phyloP scores from a whole-genome alignment of 2,329 filamentous ascomycete species.

The Colletotrichum endophyticum region DNA sequence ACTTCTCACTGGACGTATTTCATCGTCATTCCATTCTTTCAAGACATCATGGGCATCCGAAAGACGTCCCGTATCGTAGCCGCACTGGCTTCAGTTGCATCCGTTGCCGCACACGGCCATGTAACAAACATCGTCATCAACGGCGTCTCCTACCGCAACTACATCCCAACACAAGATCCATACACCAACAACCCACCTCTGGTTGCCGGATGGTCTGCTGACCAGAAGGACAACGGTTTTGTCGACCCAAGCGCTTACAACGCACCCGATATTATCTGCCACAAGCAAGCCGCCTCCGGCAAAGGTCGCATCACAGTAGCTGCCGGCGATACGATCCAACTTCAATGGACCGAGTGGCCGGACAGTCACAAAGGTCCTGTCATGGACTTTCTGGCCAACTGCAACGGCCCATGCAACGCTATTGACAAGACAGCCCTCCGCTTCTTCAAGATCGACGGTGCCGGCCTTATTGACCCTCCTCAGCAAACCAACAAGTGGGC shows the following conservation, averaged over 20 bases:
- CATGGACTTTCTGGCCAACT: conserved; percentile 50
- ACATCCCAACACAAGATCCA: conserved; percentile 32
- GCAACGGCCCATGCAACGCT: conserved; percentile 44
- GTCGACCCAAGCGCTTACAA: conserved; percentile 50
- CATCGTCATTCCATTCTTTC: not conserved
- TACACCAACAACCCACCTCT: conserved; percentile 11
- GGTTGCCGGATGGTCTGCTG: conserved; percentile 43
- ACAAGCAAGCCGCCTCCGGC: conserved; percentile 44
- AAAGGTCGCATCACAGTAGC: conserved; percentile 42
- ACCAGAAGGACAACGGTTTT: conserved; percentile 49
- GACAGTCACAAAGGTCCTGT: conserved; percentile 52
- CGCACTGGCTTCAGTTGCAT: conserved; percentile 26
- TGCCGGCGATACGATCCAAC: conserved; percentile 49
- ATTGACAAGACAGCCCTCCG: conserved; percentile 46
- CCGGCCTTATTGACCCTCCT: conserved; percentile 33
- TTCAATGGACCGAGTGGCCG: conserved; percentile 56
- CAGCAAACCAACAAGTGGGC: conserved; percentile 42
- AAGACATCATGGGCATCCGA: conserved; percentile 25
- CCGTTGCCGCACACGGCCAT: conserved; percentile 44
- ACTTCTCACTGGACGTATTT: not conserved
- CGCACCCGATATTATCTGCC: conserved; percentile 53
- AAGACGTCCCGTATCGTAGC: conserved; percentile 24
- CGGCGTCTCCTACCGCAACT: conserved; percentile 45
- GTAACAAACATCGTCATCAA: conserved; percentile 47
- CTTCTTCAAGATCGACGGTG: conserved; percentile 53